phyloP scores from a whole-genome alignment of 768 basidiomycete genomes.

The Pleurotus cornucopiae region DNA sequence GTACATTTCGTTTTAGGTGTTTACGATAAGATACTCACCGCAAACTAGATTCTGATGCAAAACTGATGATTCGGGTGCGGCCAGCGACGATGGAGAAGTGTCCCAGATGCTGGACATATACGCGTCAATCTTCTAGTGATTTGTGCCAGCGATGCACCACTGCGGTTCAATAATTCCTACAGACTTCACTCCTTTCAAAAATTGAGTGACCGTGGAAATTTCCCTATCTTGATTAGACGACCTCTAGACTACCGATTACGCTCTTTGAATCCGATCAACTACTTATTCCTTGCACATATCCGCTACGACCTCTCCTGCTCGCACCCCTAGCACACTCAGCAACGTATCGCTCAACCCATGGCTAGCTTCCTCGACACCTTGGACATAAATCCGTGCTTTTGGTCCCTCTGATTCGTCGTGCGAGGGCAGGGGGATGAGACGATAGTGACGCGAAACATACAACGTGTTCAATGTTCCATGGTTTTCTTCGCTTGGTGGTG shows the following conservation, averaged over 20 bases:
- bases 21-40: no score
- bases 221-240: background rate
- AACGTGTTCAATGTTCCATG: constrained; percentile 16
- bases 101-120: constrained; percentile 88
- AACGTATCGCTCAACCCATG: constrained; percentile 42
- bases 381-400: constrained; percentile 27
- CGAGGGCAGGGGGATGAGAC: constrained; percentile 26
- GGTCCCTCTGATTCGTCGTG: constrained; percentile 3
- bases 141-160: constrained; percentile 64
- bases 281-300: constrained; percentile 21
- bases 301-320: constrained; percentile 41
- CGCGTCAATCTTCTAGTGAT: constrained; percentile 40
- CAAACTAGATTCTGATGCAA: constrained; percentile 22
- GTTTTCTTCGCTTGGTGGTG: constrained; percentile 11
- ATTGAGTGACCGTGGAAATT: background rate
- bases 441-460: constrained; percentile 38
- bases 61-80: constrained; percentile 48
- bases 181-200: background rate
- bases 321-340: constrained; percentile 37
- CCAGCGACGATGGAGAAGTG: constrained; percentile 70
- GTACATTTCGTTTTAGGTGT: constrained; percentile 8
- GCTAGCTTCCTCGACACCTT: constrained; percentile 34
- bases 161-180: constrained; percentile 12
- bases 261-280: background rate
- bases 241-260: background rate